phyloP scores from a whole-genome alignment of 192 early-diverging fungal genomes.

The Gaertneriomyces sp. region DNA sequence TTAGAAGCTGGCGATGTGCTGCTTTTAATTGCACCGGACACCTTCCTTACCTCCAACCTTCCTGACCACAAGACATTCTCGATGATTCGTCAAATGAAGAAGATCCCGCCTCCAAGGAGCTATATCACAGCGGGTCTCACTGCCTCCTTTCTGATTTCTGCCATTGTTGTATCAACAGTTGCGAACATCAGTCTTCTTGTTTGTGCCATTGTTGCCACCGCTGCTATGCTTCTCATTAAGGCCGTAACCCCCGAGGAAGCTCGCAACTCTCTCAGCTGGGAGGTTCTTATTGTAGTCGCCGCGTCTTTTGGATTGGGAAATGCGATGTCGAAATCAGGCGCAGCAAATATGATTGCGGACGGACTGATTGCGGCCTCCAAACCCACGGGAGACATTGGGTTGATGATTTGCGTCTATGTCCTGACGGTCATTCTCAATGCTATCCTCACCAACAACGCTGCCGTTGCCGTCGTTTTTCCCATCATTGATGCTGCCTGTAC shows the following conservation, averaged over 20 bases:
- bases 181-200: neutral
- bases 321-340: constrained; percentile 17
- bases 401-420: constrained; percentile 13
- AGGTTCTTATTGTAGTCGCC: constrained; percentile 10
- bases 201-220: neutral
- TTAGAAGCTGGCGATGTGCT: constrained; percentile 11
- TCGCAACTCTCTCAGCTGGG: constrained; percentile 9
- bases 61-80: constrained; percentile 11
- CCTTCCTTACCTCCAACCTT: constrained; percentile 2
- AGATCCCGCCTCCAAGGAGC: constrained; percentile 1
- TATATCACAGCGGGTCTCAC: neutral
- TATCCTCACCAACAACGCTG: constrained; percentile 14
- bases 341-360: constrained; percentile 14
- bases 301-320: constrained; percentile 11
- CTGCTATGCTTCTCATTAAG: neutral
- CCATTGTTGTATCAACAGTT: constrained; percentile 13
- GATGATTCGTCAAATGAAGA: constrained; percentile 6
- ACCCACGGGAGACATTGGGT: neutral
- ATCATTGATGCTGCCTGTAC: constrained; percentile 15
- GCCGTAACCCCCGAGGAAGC: constrained; percentile 12
- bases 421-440: constrained; percentile 15
- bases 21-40: constrained; percentile 3
- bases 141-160: constrained; percentile 3
- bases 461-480: constrained; percentile 13
- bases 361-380: constrained; percentile 5